Evolutionary conservation across 257 asterid species (phyloP), one percentile per base, ranked within the genome.

Genomic region (Nemophila menziesii): DNA sequence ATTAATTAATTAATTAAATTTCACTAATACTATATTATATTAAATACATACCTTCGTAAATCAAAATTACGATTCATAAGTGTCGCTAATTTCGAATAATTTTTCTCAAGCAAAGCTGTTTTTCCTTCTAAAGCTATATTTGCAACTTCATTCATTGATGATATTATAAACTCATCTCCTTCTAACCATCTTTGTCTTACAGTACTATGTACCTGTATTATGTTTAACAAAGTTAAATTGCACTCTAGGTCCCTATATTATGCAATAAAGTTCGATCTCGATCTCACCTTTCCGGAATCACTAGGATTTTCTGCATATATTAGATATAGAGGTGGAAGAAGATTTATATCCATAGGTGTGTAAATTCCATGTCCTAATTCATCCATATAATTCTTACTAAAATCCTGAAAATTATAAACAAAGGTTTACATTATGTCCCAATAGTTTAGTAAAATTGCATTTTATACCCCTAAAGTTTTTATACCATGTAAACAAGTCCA

Each of bases 51-150:
- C 97, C 98, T 72, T 61, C 96, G 67, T 52, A 84, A 44, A 48
- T 84, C 96, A 62, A 89, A 84, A 72, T 89, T 89, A 43, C 29
- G 87, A 49, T 80, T 84, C 98, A 84, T 89, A 58, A 89, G 94
- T 55, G 33, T 49, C 44, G 82, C 90, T 27, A 89, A 60, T 61
- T 72, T 78, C 21, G 41, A 11, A 33, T 73, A 57, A 64, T 90
- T 83, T 66, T 81, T 90, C 44, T 65, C 83, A 23, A 74, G 55
- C 72, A 85, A 61, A n/a, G 86, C 75, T 1, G 55, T 60, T 26
- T 55, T 55, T 50, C 98, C 98, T 67, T 81, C 86, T 50, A 67
- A 57, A 38, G 94, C 86, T 57, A 85, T 43, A 27, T 78, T 57
- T 21, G 96, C 94, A 51, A 90, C 93, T 67, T 85, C 85, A 63